A percentile compares a stretch with the other conserved stretches of the same genome.
Conservation (phyloP, 2,329 filamentous ascomycete species). For the Atkinsonella texensis region DNA sequence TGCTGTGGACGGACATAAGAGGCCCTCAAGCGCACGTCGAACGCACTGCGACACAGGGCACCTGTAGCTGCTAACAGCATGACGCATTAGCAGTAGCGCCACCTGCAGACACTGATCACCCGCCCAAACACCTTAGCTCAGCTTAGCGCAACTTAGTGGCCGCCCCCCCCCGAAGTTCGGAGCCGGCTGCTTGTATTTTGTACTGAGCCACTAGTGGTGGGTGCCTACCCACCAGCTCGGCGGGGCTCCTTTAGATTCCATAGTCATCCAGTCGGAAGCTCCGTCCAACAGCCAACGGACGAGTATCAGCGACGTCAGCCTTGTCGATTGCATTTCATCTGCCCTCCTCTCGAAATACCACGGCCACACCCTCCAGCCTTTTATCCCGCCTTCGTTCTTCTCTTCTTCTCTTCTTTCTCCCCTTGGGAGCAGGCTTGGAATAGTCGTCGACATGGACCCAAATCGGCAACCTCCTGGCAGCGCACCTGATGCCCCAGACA, state of each 20-base stretch:
- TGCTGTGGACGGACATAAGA: no score
- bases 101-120: no score
- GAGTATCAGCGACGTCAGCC: background rate
- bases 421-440: background rate
- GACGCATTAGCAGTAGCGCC: no score
- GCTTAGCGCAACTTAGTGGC: no score
- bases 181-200: background rate
- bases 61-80: no score
- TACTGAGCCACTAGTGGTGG: no score
- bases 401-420: no score
- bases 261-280: background rate
- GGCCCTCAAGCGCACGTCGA: no score
- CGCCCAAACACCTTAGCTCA: no score
- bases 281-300: background rate
- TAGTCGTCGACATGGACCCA: slow-evolving; percentile 28
- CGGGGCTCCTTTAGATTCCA: slow-evolving; percentile 4
- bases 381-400: background rate
- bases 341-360: background rate
- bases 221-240: background rate
- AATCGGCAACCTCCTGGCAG: slow-evolving; percentile 29
- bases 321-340: background rate
- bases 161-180: background rate
- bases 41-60: no score
- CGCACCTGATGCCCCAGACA: slow-evolving; percentile 40
- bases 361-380: background rate